These are phyloP conservation scores for Calonectria crousiana DNA, from an alignment of 2,329 filamentous ascomycete species.

Conservation along the genomic window DNA sequence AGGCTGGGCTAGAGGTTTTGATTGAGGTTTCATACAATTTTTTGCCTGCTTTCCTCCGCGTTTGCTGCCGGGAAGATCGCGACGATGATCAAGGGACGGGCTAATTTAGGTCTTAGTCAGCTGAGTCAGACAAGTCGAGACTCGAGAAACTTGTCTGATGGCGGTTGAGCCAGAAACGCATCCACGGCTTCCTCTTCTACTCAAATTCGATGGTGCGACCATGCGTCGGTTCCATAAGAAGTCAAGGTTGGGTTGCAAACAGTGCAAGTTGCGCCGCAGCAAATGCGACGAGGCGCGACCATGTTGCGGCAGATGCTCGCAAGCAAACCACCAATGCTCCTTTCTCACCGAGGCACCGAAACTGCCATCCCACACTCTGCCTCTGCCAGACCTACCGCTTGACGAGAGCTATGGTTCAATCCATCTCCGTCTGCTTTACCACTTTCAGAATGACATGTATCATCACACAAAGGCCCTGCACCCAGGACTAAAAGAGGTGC, in stretches of 20 bases:
- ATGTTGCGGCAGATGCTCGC: not conserved
- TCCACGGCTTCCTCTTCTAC: not conserved
- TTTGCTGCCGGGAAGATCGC: not conserved
- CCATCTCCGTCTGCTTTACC: not conserved
- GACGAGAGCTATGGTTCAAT: not conserved
- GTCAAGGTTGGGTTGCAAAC: not conserved
- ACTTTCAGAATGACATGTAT: not conserved
- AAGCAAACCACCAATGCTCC: not conserved
- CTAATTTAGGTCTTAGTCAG: not conserved
- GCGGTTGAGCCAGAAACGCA: not conserved
- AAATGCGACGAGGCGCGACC: conserved; percentile 4
- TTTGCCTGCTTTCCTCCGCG: not conserved
- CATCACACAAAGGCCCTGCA: not conserved
- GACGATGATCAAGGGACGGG: not conserved
- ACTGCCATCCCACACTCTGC: not conserved
- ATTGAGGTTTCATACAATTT: not conserved
- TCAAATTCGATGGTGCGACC: not conserved
- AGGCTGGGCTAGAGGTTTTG: too few relatives aligned
- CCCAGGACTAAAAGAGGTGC: not conserved
- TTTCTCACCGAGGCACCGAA: not conserved
- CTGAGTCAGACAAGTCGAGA: not conserved
- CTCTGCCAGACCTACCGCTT: not conserved
- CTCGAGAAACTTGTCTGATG: not conserved
- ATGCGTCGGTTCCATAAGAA: conserved; percentile 6
- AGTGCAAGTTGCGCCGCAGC: not conserved